Base-by-base conservation (phyloP, 306 rosid genomes). In the Cicer yamashitae region DNA sequence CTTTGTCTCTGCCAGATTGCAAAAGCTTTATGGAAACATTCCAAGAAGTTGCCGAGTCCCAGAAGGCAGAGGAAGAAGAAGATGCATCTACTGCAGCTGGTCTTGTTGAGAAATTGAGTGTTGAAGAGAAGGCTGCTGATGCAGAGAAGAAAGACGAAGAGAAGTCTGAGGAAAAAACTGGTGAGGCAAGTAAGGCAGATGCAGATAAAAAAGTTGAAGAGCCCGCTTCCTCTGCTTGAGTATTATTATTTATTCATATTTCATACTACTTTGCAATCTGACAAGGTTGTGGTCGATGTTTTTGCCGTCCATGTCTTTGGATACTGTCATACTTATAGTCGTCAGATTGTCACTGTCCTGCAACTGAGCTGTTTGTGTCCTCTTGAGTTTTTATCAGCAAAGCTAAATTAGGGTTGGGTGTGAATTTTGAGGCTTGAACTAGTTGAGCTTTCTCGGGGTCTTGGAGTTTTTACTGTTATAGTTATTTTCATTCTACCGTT, bases 41-140 rank as follows among this genome's bases (percentile, higher is more conserved):
- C 79, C 88, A 88, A 83, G 99, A 96, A 85, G 90, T 90, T 77
- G 98, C 96, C 0, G 99, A 96, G 78, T 88, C 97, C 60, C 92
- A 92, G 79, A 79, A 78, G 75, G 65, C 70, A 78, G 96, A 80
- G 73, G 99, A 96, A 57, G 78, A 81, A 60, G 15, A 77, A 30
- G 92, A 86, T 56, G 86, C 93, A 50, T 71, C 91, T 61, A 87
- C 81, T 22, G 86, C 97, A 52, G 98, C 99, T 51, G 88, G 75
- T 73, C 91, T 89, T 58, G 89, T 96, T 18, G 86, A 89, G 80
- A 86, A 85, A 13, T 87, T 96, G 88, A 90, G 71, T 62, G 99
- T 96, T 47, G 89, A 83, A 53, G 98, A 92, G 72, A 86, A 84
- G 79, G 53, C 67, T 13, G 20, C 17, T 37, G 67, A 77, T 45